Base-by-base conservation (phyloP, 2,329 filamentous ascomycete genomes). In the Botrytis elliptica region DNA sequence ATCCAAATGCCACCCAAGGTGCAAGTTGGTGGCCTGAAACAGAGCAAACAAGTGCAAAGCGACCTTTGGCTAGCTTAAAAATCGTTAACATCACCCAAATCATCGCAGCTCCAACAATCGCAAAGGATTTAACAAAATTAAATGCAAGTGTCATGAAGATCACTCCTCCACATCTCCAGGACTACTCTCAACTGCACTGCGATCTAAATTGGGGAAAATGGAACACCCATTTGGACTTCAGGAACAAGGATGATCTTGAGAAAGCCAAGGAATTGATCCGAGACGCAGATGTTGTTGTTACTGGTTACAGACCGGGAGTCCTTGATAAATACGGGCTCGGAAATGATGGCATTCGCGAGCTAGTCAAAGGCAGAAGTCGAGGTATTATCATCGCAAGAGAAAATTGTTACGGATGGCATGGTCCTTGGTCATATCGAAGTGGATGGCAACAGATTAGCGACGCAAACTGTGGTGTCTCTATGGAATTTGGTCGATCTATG, bases 211-310 rank as follows among this genome's bases (percentile, higher is more conserved):
- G 84, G 60, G 85, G 85, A n/a, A 86, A 86, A 77, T 82, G 83
- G 69, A 85, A 84, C 2, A 81, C 84, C 4, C 79, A 81, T 22
- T 79, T 89, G 4, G 85, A 89, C 75, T 84, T 88, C 52, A 82
- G 83, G 62, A 81, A 83, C 4, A 76, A 82, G 2, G 78, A 80
- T 1, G 85, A 85, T 66, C 82, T 81, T 29, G 77, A 78, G 1
- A 81, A 83, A 14, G 78, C 88, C 0, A 78, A 81, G 4, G 79
- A 82, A 9, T 82, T 88, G 2, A 77, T 88, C 20, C 77, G 78
- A 8, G 85, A 86, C 2, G 86, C 84, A 2, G 88, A 89, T 76
- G 84, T 88, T 52, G 85, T 88, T 73, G 79, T 89, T 36, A 85
- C 88, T 74, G 87, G 87, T 40, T 89, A 86, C 81, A 82, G 87